Evolutionary conservation across 208 protist species (phyloP).

Genomic region (Crithidia fasciculata): DNA sequence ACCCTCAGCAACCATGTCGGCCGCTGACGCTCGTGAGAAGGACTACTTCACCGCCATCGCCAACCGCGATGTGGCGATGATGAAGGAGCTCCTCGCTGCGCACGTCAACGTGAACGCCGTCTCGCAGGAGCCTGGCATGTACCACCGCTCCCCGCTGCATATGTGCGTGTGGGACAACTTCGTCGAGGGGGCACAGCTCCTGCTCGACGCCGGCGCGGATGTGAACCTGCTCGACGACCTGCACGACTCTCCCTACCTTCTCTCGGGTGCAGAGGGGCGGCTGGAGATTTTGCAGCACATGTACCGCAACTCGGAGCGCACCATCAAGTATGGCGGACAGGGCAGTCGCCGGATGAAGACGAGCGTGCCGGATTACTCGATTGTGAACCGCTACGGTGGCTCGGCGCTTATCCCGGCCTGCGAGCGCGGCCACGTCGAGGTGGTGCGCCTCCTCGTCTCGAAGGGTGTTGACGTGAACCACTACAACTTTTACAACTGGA

Average conservation of each 20-base stretch:
- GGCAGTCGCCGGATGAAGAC: constrained; percentile 28
- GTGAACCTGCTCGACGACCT: constrained; percentile 60
- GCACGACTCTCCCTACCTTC: constrained; percentile 62
- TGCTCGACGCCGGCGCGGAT: constrained; percentile 56
- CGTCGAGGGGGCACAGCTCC: constrained; percentile 42
- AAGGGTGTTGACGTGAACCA: constrained; percentile 49
- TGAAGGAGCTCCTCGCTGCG: constrained; percentile 39
- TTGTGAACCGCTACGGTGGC: constrained; percentile 50
- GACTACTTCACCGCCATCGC: constrained; percentile 50
- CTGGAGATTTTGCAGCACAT: constrained; percentile 56
- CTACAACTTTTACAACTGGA: constrained; percentile 51
- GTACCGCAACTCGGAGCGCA: constrained; percentile 35
- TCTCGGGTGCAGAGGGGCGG: constrained; percentile 50
- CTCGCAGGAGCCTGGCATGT: constrained; percentile 25
- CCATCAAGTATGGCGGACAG: constrained; percentile 23
- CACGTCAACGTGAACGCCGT: constrained; percentile 45
- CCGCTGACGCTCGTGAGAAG: constrained; percentile 8
- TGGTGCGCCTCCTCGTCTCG: constrained; percentile 51
- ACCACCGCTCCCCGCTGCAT: constrained; percentile 55
- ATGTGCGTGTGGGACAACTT: constrained; percentile 60
- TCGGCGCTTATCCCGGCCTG: constrained; percentile 50
- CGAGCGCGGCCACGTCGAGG: constrained; percentile 53
- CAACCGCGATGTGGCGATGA: constrained; percentile 21
- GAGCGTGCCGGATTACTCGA: constrained; percentile 45
- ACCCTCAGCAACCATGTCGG: constrained; percentile 8